Evolutionary conservation across 176 grass and related monocot genomes (phyloP).

Genomic region (Aegilops longissima): DNA sequence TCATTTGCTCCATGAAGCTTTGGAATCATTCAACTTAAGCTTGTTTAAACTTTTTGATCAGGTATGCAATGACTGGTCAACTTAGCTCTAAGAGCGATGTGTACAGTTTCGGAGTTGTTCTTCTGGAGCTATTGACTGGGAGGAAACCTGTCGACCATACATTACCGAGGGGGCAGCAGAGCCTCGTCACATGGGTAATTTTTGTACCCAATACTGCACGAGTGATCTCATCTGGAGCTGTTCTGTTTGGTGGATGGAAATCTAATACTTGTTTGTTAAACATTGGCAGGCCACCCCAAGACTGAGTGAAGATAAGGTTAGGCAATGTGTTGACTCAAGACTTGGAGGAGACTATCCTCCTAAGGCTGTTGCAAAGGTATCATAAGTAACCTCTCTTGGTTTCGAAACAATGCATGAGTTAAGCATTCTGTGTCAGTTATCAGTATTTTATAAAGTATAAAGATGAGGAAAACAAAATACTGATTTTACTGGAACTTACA

Average conservation of each 20-base stretch:
- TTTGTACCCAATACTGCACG: not conserved
- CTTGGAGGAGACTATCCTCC: slow-evolving; percentile 75
- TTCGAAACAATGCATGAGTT: not conserved
- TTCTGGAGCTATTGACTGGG: slow-evolving; percentile 75
- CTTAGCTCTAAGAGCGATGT: slow-evolving; percentile 88
- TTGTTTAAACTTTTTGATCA: slow-evolving; percentile 26
- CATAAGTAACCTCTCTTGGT: slow-evolving; percentile 10
- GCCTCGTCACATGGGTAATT: slow-evolving; percentile 82
- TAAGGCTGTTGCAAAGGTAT: slow-evolving; percentile 85
- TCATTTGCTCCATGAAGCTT: not conserved
- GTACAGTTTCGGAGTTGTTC: slow-evolving; percentile 81
- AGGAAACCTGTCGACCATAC: slow-evolving; percentile 87
- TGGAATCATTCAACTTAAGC: not conserved
- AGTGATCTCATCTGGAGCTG: not conserved
- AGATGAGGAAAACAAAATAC: not conserved
- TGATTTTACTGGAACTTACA: not conserved
- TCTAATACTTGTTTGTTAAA: slow-evolving; percentile 29
- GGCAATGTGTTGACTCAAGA: slow-evolving; percentile 79
- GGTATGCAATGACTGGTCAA: slow-evolving; percentile 87
- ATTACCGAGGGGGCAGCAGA: slow-evolving; percentile 82
- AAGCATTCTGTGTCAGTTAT: slow-evolving; percentile 5
- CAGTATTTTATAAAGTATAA: slow-evolving; percentile 1
- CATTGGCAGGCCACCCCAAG: slow-evolving; percentile 65
- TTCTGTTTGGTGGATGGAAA: slow-evolving; percentile 10
- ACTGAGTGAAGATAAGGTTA: slow-evolving; percentile 83